Percentiles rank a stretch among this genome's conserved stretches.
Evolutionary conservation across 306 rosid species (phyloP).

Genomic region (Castanopsis chinensis): DNA sequence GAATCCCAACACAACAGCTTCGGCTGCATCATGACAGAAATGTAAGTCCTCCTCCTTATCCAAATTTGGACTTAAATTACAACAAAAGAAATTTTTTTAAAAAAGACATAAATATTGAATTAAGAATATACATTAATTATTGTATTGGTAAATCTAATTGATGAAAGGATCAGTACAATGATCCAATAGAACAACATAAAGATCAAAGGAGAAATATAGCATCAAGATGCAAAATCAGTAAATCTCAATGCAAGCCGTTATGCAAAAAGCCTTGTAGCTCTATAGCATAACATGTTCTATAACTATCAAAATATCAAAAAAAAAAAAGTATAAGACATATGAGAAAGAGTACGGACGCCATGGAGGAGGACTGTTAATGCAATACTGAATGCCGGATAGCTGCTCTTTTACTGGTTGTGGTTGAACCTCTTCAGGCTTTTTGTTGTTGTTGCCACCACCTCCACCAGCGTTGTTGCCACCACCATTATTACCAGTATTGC

Average conservation of each 20-base stretch:
- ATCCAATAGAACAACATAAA: neutral
- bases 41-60: neutral
- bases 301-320: too few species aligned
- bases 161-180: neutral
- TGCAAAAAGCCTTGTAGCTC: too few species aligned
- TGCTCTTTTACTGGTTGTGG: constrained; percentile 62
- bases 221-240: neutral
- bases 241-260: too few species aligned
- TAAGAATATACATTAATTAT: too few species aligned
- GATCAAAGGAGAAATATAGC: neutral
- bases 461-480: constrained; percentile 1
- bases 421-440: constrained; percentile 33
- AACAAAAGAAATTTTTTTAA: neutral
- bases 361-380: constrained; percentile 83
- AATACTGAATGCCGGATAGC: constrained; percentile 68
- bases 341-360: constrained; percentile 48
- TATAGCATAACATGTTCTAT: too few species aligned
- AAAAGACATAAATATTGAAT: too few species aligned
- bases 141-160: too few species aligned
- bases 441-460: constrained; percentile 4
- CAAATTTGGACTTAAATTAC: neutral
- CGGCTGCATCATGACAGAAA: constrained; percentile 40
- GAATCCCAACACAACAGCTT: constrained; percentile 75
- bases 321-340: too few species aligned
- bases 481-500: neutral